phyloP scores from a whole-genome alignment of 2,329 filamentous ascomycete genomes.

The Aspergillus fischeri region DNA sequence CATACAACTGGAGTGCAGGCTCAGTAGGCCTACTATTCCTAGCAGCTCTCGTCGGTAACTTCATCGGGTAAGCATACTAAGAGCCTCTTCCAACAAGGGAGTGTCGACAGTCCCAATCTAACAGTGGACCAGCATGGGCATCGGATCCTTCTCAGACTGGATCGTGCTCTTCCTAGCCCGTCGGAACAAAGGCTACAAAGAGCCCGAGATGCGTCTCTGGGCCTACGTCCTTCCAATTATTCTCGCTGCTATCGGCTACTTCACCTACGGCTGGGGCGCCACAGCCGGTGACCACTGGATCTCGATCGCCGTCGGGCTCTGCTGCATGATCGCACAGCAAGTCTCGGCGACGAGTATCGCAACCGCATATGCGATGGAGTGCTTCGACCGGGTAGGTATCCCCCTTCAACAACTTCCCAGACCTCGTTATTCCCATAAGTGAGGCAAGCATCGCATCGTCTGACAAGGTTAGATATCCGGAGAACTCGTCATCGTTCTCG shows the following conservation, averaged over 20 bases:
- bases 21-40: slow-evolving; percentile 31
- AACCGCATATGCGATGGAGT: slow-evolving; percentile 42
- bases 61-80: slow-evolving; percentile 21
- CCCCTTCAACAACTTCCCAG: too few relatives aligned
- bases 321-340: slow-evolving; percentile 40
- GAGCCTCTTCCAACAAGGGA: not conserved
- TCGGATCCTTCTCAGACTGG: slow-evolving; percentile 29
- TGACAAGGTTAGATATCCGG: slow-evolving; percentile 27
- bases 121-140: slow-evolving; percentile 38
- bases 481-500: slow-evolving; percentile 36
- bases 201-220: slow-evolving; percentile 39
- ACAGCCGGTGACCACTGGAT: slow-evolving; percentile 33
- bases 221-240: slow-evolving; percentile 28
- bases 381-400: slow-evolving; percentile 30
- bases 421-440: too few relatives aligned
- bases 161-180: slow-evolving; percentile 31
- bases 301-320: slow-evolving; percentile 33
- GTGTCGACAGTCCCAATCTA: not conserved
- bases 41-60: slow-evolving; percentile 30
- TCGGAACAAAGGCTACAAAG: slow-evolving; percentile 33
- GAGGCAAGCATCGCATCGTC: too few relatives aligned
- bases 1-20: slow-evolving; percentile 34
- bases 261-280: slow-evolving; percentile 39
- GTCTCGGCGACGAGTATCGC: slow-evolving; percentile 38
- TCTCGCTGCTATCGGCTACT: slow-evolving; percentile 33